Conservation (phyloP, 1,284 basidiomycete species). For the Rhodotorula sp. region DNA sequence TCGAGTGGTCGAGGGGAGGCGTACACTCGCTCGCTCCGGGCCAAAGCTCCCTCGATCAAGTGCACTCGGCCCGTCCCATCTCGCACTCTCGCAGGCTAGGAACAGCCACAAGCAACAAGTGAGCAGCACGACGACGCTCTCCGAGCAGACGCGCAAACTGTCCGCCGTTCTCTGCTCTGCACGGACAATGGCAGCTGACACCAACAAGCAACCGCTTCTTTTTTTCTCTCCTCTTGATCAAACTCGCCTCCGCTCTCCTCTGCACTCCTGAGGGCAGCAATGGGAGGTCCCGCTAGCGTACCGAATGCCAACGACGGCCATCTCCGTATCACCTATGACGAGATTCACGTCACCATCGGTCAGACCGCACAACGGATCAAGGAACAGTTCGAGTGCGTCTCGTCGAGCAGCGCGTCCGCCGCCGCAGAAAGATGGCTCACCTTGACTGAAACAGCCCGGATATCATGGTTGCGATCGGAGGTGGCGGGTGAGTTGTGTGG, state of each 20-base stretch:
- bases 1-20: no score
- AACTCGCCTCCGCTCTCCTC: background rate
- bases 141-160: no score
- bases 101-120: no score
- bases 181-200: background rate
- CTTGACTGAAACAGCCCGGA: conserved; percentile 59
- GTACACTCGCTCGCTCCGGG: no score
- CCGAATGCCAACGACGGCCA: conserved; percentile 31
- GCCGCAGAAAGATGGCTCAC: background rate
- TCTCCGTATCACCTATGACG: conserved; percentile 62
- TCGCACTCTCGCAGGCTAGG: no score
- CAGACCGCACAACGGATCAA: conserved; percentile 62
- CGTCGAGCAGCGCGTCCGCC: no score
- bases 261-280: background rate
- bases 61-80: no score
- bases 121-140: no score
- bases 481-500: conserved; percentile 25
- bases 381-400: conserved; percentile 54
- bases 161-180: background rate
- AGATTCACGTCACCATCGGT: conserved; percentile 59
- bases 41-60: no score
- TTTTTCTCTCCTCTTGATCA: no score
- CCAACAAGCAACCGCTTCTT: background rate
- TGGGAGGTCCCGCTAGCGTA: conserved; percentile 1
- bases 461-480: conserved; percentile 44